Base-by-base conservation (phyloP, 2,329 filamentous ascomycete species). In the Fusarium marasasianum region DNA sequence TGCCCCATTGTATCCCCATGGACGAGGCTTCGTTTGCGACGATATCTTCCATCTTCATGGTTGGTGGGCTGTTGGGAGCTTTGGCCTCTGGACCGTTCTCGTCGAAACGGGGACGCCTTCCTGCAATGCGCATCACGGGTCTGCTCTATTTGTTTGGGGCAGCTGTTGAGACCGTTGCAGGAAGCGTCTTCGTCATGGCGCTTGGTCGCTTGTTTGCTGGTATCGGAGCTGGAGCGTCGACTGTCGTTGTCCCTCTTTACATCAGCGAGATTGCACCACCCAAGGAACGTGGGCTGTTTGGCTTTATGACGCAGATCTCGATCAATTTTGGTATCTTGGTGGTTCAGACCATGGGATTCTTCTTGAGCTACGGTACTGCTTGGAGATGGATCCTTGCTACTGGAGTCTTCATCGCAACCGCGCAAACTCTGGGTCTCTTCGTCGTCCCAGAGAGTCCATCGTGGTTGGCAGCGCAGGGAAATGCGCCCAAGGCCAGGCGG, bases 161-260 rank as follows among this genome's bases (percentile, higher is more conserved):
- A 1, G 76, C 91, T 8, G 86, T 95, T 60, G 94, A 97, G 83
- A 91, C 94, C 0, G 78, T 95, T 13, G 90, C 95, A 1, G 84
- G 87, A 6, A 90, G 88, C 44, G 92, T 97, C 24, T 82, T 87
- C 6, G 80, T 93, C 37, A 86, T 99, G 82, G 89, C 90, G 1
- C 71, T 93, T 22, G 96, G 96, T 10, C 89, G 96, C 29, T 85
- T 98, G 29, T 80, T 98, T 20, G 92, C 93, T 14, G 96, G 96
- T 17, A 81, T 97, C 4, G 95, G 94, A 12, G 95, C 95, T 11
- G 96, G 96, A 29, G 94, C 95, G 6, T 91, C 95, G 3, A 96
- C 96, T 6, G 96, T 99, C 26, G 94, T 98, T 41, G 95, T 97
- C 6, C 96, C 96, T 1, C 90, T 99, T 26, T 99, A 97, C 85